phyloP scores from a whole-genome alignment of 1,139 yeast species.

The Pichia sp. region DNA sequence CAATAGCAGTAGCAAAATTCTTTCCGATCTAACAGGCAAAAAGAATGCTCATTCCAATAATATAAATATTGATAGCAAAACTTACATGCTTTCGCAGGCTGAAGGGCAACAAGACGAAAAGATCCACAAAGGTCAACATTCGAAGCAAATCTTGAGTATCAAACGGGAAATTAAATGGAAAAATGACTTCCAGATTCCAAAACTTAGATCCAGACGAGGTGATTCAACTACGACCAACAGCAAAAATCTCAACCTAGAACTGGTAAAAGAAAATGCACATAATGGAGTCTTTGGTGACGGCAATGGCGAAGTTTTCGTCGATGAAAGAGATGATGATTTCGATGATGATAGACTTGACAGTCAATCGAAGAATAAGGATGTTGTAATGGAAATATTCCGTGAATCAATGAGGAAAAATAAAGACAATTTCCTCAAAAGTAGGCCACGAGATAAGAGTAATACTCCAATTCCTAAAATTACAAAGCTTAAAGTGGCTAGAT shows the following conservation, averaged over 20 bases:
- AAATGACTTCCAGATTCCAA: neutral
- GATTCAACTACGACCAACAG: neutral
- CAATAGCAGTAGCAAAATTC: neutral
- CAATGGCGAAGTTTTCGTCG: neutral
- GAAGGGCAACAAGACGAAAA: neutral
- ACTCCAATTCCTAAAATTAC: constrained; percentile 7
- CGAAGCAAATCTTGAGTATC: neutral
- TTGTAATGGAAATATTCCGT: constrained; percentile 8
- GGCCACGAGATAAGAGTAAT: neutral
- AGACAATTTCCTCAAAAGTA: constrained; percentile 3
- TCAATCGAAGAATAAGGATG: constrained; percentile 5
- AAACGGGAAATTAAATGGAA: constrained; percentile 8
- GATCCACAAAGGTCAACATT: neutral
- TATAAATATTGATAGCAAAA: neutral
- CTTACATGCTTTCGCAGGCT: neutral
- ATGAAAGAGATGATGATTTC: neutral
- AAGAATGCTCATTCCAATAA: neutral
- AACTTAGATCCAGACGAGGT: neutral
- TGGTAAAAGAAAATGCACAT: neutral
- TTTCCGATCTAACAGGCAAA: no score
- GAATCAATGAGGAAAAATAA: constrained; percentile 13
- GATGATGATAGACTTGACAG: neutral
- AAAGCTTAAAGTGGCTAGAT: constrained; percentile 4
- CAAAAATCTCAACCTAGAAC: neutral
- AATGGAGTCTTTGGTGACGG: neutral